Base-by-base conservation (phyloP, 768 basidiomycete species). In the Pholiota molesta region DNA sequence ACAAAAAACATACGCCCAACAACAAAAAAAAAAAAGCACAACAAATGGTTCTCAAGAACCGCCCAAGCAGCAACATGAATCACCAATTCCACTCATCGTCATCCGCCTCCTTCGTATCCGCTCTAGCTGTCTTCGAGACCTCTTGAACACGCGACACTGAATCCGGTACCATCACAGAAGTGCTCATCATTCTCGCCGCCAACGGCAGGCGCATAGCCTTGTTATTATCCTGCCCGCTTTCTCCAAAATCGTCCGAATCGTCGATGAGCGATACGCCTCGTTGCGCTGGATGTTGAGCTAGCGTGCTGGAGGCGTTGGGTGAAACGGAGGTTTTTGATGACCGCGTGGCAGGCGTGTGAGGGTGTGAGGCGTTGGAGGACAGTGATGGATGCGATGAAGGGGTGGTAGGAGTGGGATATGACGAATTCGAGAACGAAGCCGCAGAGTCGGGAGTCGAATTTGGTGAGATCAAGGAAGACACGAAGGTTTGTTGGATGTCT, bases 401-500 rank as follows among this genome's bases (percentile, higher is more conserved):
- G 5, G 45, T 26, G 19, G 69, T 65, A 53, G 64, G 64, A 53
- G 62, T 17, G 13, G 60, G 58, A 14, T 63, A 39, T 16, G 44
- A 23, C 4, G 57, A 21, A 0, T 57, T 42, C 16, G 58, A 45
- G 10, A 52, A 64, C 55, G 59, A 19, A 14, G 42, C 11, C 21
- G n/a, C 33, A 40, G 59, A 19, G 51, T 44, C 33, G 0, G 70
- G 59, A 1, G 68, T 55, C 16, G 61, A 60, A 7, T 68, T 60
- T 1, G 75, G 68, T n/a, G 72, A 62, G 14, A 71, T 68, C 13
- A 86, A 70, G 0, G 81, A 86, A 2, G 82, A 78, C 10, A 79
- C 79, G 37, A 87, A 76, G 42, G 83, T 79, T 62, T 81, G 80
- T 5, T 87, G 87, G 19, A 90, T 83, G 69, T 90, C 90, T 0